Base-by-base conservation (phyloP, 305 asterid species). In the Fraxinus sp. region DNA sequence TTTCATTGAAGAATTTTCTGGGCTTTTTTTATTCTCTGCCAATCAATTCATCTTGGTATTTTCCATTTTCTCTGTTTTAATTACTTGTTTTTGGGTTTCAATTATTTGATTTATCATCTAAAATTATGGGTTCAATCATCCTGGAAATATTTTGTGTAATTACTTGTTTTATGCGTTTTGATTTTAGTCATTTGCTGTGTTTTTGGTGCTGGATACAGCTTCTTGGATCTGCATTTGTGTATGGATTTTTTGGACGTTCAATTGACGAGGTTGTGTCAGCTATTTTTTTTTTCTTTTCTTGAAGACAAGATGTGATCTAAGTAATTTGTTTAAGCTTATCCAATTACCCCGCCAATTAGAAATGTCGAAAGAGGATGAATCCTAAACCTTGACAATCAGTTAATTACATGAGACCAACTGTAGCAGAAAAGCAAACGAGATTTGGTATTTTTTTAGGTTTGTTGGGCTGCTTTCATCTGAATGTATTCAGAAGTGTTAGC, bases 261-360 rank as follows among this genome's bases (percentile, higher is more conserved):
- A 24, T 24, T 20, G 33, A 20, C 32, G 9, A 62, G 9, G 8
- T 3, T 20, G 30, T 20, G 13, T 64, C 73, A 0, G 35, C n/a
- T 64, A 64, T 7, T 66, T 62, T 4, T 28, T 66, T 26, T 26
- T 28, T 0, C 11, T n/a, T 16, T 26, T 66, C 6, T 26, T 16
- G 74, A 66, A 24, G 74, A 9, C 11, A 66, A 66, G 2, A 26
- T 13, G 7, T 66, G 74, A 66, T 66, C 35, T 16, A 52, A 52
- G 9, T 4, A 52, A 52, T 16, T 5, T 14, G 20, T 52, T 49
- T 4, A 52, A 52, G 64, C 64, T 24, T 24, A 24, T 0, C 28
- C 28, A 24, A 41, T 83, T 95, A 37, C 97, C 98, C 81, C 90
- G 93, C 0, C 91, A 85, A 71, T 77, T 87, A 49, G 98, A 92